Evolutionary conservation across 2,329 filamentous ascomycete genomes (phyloP).

Genomic region (Nectriaceae sp.): DNA sequence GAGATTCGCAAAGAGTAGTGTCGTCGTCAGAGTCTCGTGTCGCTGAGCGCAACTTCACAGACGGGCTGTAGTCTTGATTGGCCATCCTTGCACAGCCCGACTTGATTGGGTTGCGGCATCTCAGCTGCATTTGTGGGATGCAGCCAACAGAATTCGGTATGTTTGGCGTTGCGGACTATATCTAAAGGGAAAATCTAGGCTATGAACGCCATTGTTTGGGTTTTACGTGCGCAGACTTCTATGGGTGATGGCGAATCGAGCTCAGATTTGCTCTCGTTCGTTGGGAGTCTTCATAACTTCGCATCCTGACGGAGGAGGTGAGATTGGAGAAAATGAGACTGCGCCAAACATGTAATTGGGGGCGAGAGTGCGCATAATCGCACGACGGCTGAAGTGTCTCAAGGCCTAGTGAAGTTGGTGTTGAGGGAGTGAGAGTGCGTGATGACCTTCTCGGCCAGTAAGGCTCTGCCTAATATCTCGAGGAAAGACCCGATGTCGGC

Average conservation of each 20-base stretch:
- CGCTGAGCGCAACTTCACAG: neutral
- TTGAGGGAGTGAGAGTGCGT: too few relatives aligned
- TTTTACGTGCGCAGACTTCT: too few relatives aligned
- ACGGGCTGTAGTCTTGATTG: conserved; percentile 11
- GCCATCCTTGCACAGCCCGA: conserved; percentile 8
- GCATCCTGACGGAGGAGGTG: neutral
- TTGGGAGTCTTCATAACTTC: neutral
- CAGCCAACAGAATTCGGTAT: conserved; percentile 5
- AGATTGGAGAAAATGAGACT: neutral
- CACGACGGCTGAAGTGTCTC: too few relatives aligned
- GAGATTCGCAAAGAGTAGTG: neutral
- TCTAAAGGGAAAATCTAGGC: neutral
- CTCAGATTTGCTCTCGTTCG: neutral
- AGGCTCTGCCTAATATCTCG: too few relatives aligned
- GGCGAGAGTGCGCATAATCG: too few relatives aligned
- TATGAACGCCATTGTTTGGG: too few relatives aligned
- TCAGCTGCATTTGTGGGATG: conserved; percentile 13
- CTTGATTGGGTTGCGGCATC: conserved; percentile 14
- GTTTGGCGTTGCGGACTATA: neutral
- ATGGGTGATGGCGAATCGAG: neutral
- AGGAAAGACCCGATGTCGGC: too few relatives aligned
- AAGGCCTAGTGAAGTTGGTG: too few relatives aligned
- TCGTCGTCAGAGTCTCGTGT: neutral
- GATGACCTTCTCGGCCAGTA: too few relatives aligned
- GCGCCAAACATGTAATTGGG: too few relatives aligned